These are phyloP conservation scores for Colletotrichum sp. DNA, from an alignment of 2,329 filamentous ascomycete species.

Conservation along the genomic window DNA sequence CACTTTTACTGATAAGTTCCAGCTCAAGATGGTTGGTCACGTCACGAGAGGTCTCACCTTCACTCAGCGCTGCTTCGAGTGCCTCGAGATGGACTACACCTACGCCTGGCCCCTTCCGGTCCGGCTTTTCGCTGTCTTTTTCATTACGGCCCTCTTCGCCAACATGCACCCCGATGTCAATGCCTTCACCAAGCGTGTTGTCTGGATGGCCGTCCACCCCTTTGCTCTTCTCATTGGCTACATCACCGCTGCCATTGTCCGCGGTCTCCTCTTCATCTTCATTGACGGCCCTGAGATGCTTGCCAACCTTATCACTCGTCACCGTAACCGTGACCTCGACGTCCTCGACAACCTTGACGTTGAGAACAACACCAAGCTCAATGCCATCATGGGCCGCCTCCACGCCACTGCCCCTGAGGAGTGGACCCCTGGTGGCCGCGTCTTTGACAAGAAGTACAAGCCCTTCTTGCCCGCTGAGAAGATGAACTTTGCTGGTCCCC, in stretches of 20 bases:
- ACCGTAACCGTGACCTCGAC: neutral
- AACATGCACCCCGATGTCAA: neutral
- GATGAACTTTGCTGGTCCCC: conserved; percentile 7
- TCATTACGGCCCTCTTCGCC: conserved; percentile 2
- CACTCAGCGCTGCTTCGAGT: neutral
- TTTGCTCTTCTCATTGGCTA: conserved; percentile 7
- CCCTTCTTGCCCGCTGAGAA: neutral
- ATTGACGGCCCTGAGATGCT: conserved; percentile 9
- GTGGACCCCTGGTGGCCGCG: neutral
- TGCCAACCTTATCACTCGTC: neutral
- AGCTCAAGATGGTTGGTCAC: conserved; percentile 1
- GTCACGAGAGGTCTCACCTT: conserved; percentile 1
- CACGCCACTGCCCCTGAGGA: neutral
- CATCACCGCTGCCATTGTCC: neutral
- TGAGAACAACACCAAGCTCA: conserved; percentile 15
- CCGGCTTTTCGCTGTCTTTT: conserved; percentile 1
- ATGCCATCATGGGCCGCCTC: conserved; percentile 5
- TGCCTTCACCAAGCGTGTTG: neutral
- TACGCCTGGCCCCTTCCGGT: conserved; percentile 2
- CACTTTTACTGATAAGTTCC: neutral
- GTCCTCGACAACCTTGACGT: neutral
- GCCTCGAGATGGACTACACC: neutral
- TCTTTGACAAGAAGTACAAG: conserved; percentile 19
- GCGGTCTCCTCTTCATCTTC: conserved; percentile 8
- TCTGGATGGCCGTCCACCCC: conserved; percentile 9